These are phyloP conservation scores for Auricularia heimuer DNA, from an alignment of 768 basidiomycete species.

Conservation along the genomic window DNA sequence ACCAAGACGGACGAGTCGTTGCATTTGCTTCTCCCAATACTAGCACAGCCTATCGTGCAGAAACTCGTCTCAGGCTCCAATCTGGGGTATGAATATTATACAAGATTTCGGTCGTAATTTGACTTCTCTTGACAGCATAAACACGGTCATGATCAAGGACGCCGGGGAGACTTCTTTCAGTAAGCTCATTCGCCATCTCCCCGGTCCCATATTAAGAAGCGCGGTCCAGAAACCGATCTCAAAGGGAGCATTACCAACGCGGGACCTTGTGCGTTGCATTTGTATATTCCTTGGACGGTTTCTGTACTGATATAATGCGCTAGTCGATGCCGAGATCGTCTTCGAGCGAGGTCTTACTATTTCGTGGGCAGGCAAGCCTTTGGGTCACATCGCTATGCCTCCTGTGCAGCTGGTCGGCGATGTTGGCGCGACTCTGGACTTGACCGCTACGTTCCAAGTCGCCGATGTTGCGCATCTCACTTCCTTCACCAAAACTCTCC, in stretches of 20 bases:
- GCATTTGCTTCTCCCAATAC: slow-evolving; percentile 53
- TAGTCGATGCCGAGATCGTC: slow-evolving; percentile 57
- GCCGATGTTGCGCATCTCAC: slow-evolving; percentile 47
- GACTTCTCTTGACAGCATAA: slow-evolving; percentile 30
- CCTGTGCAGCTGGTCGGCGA: slow-evolving; percentile 38
- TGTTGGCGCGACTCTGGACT: slow-evolving; percentile 49
- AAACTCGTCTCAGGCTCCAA: slow-evolving; percentile 50
- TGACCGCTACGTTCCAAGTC: slow-evolving; percentile 47
- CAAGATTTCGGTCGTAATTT: slow-evolving; percentile 1
- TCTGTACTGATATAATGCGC: not conserved
- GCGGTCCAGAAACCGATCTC: slow-evolving; percentile 35
- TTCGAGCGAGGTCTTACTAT: slow-evolving; percentile 56
- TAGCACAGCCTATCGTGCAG: slow-evolving; percentile 69
- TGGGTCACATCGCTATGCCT: slow-evolving; percentile 53
- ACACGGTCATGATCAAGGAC: slow-evolving; percentile 50
- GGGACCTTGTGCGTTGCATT: slow-evolving; percentile 50
- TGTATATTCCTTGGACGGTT: not conserved
- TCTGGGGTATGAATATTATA: slow-evolving; percentile 34
- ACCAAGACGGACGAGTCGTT: slow-evolving; percentile 53
- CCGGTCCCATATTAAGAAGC: not conserved
- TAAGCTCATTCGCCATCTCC: slow-evolving; percentile 17
- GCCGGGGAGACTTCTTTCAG: slow-evolving; percentile 50
- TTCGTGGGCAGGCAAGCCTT: slow-evolving; percentile 44
- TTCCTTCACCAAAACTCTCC: slow-evolving; percentile 55
- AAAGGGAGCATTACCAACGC: slow-evolving; percentile 58